These are phyloP conservation scores for Termitomyces sp. DNA, from an alignment of 768 basidiomycete species.

Conservation along the genomic window DNA sequence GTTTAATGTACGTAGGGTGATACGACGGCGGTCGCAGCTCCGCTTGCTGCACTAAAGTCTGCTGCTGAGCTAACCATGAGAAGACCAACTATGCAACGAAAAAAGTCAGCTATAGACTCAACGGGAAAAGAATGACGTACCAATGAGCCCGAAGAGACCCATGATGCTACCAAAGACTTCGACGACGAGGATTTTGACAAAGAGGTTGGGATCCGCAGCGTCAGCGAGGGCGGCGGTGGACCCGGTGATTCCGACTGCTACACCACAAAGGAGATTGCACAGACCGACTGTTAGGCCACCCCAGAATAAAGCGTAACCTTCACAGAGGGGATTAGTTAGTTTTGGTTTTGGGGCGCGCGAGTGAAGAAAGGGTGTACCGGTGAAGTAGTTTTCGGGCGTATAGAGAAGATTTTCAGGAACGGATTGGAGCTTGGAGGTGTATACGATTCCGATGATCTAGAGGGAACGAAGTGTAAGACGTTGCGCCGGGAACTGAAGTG, in stretches of 20 bases:
- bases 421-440: slow-evolving; percentile 71
- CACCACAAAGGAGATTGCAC: slow-evolving; percentile 93
- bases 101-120: neutral
- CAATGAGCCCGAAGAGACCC: slow-evolving; percentile 90
- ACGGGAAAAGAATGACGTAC: slow-evolving; percentile 39
- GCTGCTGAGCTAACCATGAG: slow-evolving; percentile 69
- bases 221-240: slow-evolving; percentile 94
- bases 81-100: slow-evolving; percentile 57
- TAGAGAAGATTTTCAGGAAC: slow-evolving; percentile 70
- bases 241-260: slow-evolving; percentile 93
- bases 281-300: slow-evolving; percentile 91
- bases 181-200: slow-evolving; percentile 95
- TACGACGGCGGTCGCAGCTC: slow-evolving; percentile 27
- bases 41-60: slow-evolving; percentile 41
- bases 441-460: slow-evolving; percentile 95
- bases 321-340: too few species aligned
- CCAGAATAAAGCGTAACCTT: slow-evolving; percentile 96
- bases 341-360: too few species aligned
- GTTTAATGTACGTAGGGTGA: slow-evolving; percentile 37
- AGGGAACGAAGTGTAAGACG: neutral
- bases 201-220: slow-evolving; percentile 90
- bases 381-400: slow-evolving; percentile 88
- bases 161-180: slow-evolving; percentile 93
- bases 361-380: slow-evolving; percentile 45
- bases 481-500: neutral